phyloP scores from a whole-genome alignment of 208 protist species.

The Crithidia expoeki region DNA sequence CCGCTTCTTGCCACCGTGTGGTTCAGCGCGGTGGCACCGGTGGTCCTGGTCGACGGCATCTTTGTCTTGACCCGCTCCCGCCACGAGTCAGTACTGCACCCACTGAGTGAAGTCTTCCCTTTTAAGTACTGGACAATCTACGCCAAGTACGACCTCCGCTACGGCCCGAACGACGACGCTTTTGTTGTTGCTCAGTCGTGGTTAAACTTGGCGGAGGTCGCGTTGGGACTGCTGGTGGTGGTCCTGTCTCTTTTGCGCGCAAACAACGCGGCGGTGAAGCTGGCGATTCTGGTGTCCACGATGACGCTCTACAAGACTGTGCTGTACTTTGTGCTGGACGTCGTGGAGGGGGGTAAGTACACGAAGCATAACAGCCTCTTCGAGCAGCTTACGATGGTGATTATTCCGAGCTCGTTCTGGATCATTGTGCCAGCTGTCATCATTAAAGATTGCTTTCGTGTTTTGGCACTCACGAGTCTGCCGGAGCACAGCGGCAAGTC shows the following conservation, averaged over 20 bases:
- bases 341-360: conserved; percentile 63
- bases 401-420: conserved; percentile 70
- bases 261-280: conserved; percentile 36
- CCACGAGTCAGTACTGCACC: conserved; percentile 35
- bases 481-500: conserved; percentile 1
- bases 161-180: conserved; percentile 78
- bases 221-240: conserved; percentile 51
- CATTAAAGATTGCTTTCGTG: conserved; percentile 45
- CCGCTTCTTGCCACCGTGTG: conserved; percentile 62
- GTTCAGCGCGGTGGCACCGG: conserved; percentile 56
- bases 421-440: conserved; percentile 59
- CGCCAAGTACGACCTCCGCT: conserved; percentile 72
- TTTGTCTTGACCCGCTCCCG: conserved; percentile 67
- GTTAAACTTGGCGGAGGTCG: conserved; percentile 76
- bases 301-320: conserved; percentile 90
- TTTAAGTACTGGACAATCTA: conserved; percentile 77
- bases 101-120: conserved; percentile 46
- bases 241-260: conserved; percentile 28
- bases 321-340: conserved; percentile 71
- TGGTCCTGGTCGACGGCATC: conserved; percentile 69
- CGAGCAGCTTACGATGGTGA: conserved; percentile 59
- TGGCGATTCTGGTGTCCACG: conserved; percentile 48
- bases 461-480: conserved; percentile 23
- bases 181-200: conserved; percentile 87
- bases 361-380: conserved; percentile 64